Conservation (phyloP, 345 rosid species). For the Murraya koenigii region DNA sequence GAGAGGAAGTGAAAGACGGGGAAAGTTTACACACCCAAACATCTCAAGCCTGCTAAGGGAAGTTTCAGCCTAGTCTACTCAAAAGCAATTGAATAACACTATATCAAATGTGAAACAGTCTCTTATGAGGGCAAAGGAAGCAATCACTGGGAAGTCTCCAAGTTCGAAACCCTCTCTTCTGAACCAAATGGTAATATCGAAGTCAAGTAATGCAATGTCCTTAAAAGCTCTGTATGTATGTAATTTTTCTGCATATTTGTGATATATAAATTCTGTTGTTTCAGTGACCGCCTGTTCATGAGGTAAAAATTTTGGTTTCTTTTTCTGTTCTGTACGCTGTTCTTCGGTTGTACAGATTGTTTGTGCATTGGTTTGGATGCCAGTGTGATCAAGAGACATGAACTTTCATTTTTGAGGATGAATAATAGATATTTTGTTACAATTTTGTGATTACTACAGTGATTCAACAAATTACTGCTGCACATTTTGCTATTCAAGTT, state of each 20-base stretch:
- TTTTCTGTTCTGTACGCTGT: too few species aligned
- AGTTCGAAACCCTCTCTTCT: conserved; percentile 21
- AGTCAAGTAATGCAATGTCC: conserved; percentile 28
- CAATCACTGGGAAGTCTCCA: conserved; percentile 48
- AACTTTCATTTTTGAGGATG: too few species aligned
- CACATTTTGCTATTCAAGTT: too few species aligned
- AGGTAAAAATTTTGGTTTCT: not conserved
- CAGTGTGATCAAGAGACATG: too few species aligned
- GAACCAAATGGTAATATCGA: conserved; percentile 37
- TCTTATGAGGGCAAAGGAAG: conserved; percentile 55
- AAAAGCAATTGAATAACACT: conserved; percentile 44
- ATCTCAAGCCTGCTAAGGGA: conserved; percentile 28
- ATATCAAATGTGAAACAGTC: conserved; percentile 53
- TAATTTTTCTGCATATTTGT: not conserved
- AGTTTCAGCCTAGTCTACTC: conserved; percentile 28
- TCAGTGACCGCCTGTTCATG: not conserved
- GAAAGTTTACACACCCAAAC: conserved; percentile 7
- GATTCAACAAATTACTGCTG: too few species aligned
- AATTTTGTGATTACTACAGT: too few species aligned
- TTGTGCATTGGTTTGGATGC: too few species aligned
- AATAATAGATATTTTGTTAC: too few species aligned
- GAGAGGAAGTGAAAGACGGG: conserved; percentile 6
- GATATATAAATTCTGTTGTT: not conserved
- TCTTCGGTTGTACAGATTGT: too few species aligned
- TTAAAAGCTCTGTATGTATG: not conserved